Evolutionary conservation across 78 protist genomes (phyloP).

Genomic region (Mantamonas sphyraenae): DNA sequence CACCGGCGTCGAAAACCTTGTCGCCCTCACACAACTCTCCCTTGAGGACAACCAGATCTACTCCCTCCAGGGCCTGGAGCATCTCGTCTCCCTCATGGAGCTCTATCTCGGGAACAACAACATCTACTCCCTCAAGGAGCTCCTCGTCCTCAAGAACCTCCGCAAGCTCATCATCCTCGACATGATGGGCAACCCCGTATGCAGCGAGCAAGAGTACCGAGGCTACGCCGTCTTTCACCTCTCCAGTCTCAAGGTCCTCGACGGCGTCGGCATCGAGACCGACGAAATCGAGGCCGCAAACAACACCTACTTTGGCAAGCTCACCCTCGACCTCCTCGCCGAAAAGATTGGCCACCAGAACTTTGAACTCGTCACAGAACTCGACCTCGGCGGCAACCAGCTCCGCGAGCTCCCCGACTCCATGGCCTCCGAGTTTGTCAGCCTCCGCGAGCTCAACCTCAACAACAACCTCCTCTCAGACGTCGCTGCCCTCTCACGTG

Average conservation of each 20-base stretch:
- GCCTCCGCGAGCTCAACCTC: constrained; percentile 28
- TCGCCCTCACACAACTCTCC: constrained; percentile 26
- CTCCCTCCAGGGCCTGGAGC: constrained; percentile 5
- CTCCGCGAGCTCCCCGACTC: neutral
- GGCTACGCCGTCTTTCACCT: constrained; percentile 29
- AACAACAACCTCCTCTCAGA: constrained; percentile 25
- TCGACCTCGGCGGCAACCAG: neutral
- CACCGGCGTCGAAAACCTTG: neutral
- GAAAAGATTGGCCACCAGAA: constrained; percentile 6
- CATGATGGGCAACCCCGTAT: constrained; percentile 31
- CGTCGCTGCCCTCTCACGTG: neutral
- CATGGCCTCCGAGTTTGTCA: constrained; percentile 1
- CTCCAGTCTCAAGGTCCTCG: constrained; percentile 47
- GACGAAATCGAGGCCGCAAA: constrained; percentile 1
- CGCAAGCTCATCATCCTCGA: constrained; percentile 53
- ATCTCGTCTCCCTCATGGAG: constrained; percentile 25
- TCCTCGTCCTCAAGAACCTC: constrained; percentile 5
- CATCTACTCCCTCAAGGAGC: neutral
- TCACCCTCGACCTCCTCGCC: constrained; percentile 22
- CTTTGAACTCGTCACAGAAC: too few species aligned
- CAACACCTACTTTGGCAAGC: constrained; percentile 21
- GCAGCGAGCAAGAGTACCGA: constrained; percentile 13
- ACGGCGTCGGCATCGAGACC: constrained; percentile 39
- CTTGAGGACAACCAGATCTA: constrained; percentile 44
- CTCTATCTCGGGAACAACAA: constrained; percentile 48